These are phyloP conservation scores for Kazachstania sp. DNA, from an alignment of 1,139 yeast genomes.

Conservation along the genomic window DNA sequence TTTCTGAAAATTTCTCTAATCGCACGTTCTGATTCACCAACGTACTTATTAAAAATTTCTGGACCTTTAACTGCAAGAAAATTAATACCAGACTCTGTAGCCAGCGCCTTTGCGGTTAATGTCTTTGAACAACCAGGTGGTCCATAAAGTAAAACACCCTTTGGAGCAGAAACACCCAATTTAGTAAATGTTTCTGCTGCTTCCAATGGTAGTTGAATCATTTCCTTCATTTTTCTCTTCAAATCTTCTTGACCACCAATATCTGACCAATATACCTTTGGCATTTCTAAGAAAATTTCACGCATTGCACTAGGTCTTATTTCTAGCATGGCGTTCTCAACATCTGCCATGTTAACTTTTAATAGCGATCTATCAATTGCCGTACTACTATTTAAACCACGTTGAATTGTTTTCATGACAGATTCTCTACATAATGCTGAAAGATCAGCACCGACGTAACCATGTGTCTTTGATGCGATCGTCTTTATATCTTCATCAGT, in stretches of 20 bases:
- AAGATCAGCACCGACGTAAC: constrained; percentile 81
- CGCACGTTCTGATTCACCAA: constrained; percentile 88
- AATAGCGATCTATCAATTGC: constrained; percentile 33
- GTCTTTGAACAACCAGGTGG: constrained; percentile 98
- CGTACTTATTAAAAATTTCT: constrained; percentile 86
- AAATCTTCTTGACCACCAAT: constrained; percentile 90
- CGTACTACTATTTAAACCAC: constrained; percentile 37
- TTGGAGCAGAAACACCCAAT: constrained; percentile 83
- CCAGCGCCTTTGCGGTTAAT: constrained; percentile 85
- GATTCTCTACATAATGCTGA: constrained; percentile 83
- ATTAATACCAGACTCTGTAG: constrained; percentile 89
- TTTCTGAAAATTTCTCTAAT: constrained; percentile 83
- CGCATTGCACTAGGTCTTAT: constrained; percentile 96
- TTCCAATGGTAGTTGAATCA: constrained; percentile 83
- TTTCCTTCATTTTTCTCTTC: constrained; percentile 73
- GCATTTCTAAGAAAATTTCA: constrained; percentile 88
- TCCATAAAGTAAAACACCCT: constrained; percentile 83
- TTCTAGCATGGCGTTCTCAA: constrained; percentile 61
- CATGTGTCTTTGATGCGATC: constrained; percentile 64
- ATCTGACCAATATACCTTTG: constrained; percentile 87
- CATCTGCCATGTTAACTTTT: constrained; percentile 42
- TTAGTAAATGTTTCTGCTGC: constrained; percentile 68
- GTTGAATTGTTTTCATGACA: constrained; percentile 71
- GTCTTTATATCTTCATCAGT: constrained; percentile 43
- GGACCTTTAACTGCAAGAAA: constrained; percentile 95